Evolutionary conservation across 176 grass and related monocot species (phyloP).

Genomic region (Juncus effusus): DNA sequence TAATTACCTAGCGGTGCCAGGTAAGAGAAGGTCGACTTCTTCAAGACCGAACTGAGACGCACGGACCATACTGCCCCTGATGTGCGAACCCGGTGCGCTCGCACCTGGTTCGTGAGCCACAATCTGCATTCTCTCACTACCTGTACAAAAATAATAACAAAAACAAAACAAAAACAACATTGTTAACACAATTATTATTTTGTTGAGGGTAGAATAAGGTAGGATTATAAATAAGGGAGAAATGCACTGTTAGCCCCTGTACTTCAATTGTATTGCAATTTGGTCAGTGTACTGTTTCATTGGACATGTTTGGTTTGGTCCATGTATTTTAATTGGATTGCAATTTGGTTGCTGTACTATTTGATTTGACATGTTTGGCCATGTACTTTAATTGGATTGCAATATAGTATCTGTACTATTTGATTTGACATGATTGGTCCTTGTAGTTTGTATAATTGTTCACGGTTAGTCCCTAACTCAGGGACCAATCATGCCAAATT

Average conservation of each 20-base stretch:
- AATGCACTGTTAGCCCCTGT: background rate
- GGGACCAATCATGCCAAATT: too few species aligned
- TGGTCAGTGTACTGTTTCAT: background rate
- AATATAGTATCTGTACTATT: background rate
- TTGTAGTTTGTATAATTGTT: too few species aligned
- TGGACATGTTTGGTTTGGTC: background rate
- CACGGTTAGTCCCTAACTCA: too few species aligned
- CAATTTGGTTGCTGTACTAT: background rate
- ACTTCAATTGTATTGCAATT: background rate
- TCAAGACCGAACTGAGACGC: slow-evolving; percentile 85
- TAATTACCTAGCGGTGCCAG: slow-evolving; percentile 69
- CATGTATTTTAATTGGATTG: background rate
- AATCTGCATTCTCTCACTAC: slow-evolving; percentile 36
- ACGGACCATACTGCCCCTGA: slow-evolving; percentile 96
- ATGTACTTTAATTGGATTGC: background rate
- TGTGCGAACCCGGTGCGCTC: slow-evolving; percentile 75
- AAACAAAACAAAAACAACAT: too few species aligned
- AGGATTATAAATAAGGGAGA: too few species aligned
- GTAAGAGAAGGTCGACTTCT: slow-evolving; percentile 93
- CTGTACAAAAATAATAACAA: slow-evolving; percentile 35
- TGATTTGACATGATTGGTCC: background rate
- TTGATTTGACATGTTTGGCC: background rate
- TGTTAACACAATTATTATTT: too few species aligned
- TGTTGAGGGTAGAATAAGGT: too few species aligned
- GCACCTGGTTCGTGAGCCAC: slow-evolving; percentile 89